These are phyloP conservation scores for Neofusicoccum cordaticola DNA, from an alignment of 2,329 filamentous ascomycete genomes.

Conservation along the genomic window DNA sequence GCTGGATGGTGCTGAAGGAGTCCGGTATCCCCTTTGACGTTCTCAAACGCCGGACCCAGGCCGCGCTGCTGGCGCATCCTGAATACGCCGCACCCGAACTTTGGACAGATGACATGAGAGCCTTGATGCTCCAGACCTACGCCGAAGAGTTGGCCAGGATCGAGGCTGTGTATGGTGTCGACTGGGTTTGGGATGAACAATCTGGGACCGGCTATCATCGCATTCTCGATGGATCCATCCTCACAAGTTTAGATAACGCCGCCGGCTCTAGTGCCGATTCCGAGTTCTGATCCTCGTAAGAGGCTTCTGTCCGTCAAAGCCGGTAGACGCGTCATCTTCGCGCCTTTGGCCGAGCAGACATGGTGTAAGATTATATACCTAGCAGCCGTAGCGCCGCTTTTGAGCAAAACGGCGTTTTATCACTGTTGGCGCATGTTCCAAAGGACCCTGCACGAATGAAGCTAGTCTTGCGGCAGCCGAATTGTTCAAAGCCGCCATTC, in stretches of 20 bases:
- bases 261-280: no score
- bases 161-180: not conserved
- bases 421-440: no score
- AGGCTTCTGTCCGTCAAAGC: no score
- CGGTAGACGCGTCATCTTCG: no score
- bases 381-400: no score
- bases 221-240: not conserved
- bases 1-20: not conserved
- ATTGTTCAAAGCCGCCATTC: no score
- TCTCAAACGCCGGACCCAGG: not conserved
- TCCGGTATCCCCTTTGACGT: not conserved
- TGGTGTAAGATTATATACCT: no score
- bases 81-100: not conserved
- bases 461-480: no score
- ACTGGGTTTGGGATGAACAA: conserved; percentile 5
- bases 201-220: not conserved
- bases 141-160: not conserved
- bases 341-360: no score
- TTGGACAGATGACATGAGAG: not conserved
- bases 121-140: not conserved
- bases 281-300: no score
- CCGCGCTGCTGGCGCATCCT: not conserved
- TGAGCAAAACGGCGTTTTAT: no score
- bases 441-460: no score
- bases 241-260: not conserved